A percentile compares a stretch with the other conserved stretches of the same genome.
Conservation (phyloP, 768 basidiomycete genomes). For the Mycena albidolilacea region DNA sequence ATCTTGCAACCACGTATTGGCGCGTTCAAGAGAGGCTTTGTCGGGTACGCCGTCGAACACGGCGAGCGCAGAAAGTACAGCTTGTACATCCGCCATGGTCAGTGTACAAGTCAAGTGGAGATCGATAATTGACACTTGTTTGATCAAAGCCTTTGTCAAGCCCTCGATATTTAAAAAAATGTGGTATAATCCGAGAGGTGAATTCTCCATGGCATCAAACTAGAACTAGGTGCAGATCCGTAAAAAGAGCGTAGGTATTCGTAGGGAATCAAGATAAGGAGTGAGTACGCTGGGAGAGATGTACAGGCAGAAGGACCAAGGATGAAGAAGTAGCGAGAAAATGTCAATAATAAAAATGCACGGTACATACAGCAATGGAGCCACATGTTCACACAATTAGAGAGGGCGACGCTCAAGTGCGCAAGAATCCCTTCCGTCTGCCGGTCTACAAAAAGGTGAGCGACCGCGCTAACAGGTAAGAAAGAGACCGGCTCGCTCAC, state of each 20-base stretch:
- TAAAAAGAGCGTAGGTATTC: slow-evolving; percentile 73
- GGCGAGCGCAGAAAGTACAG: slow-evolving; percentile 81
- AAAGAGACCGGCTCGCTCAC: slow-evolving; percentile 58
- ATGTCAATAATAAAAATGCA: slow-evolving; percentile 49
- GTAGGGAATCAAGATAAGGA: slow-evolving; percentile 65
- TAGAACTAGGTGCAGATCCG: slow-evolving; percentile 66
- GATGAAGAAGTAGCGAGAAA: slow-evolving; percentile 44
- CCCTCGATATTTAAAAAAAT: not conserved
- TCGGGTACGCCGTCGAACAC: slow-evolving; percentile 89
- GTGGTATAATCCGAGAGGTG: slow-evolving; percentile 55
- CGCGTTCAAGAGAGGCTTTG: slow-evolving; percentile 84
- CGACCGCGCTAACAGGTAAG: slow-evolving; percentile 34
- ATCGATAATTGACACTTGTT: slow-evolving; percentile 43
- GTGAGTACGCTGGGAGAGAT: slow-evolving; percentile 52
- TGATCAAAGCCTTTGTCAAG: not conserved
- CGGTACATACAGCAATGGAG: slow-evolving; percentile 49
- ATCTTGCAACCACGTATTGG: slow-evolving; percentile 96
- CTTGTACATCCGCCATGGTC: slow-evolving; percentile 79
- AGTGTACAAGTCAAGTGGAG: slow-evolving; percentile 37
- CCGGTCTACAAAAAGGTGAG: slow-evolving; percentile 59
- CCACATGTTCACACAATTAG: slow-evolving; percentile 48
- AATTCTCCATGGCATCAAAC: slow-evolving; percentile 61
- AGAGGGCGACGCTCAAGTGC: slow-evolving; percentile 60
- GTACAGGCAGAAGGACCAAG: slow-evolving; percentile 54
- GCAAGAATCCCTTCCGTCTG: slow-evolving; percentile 85